Evolutionary conservation across 202 grass and related monocot genomes (phyloP).

Genomic region (Schoenoplectus tabernaemontani): DNA sequence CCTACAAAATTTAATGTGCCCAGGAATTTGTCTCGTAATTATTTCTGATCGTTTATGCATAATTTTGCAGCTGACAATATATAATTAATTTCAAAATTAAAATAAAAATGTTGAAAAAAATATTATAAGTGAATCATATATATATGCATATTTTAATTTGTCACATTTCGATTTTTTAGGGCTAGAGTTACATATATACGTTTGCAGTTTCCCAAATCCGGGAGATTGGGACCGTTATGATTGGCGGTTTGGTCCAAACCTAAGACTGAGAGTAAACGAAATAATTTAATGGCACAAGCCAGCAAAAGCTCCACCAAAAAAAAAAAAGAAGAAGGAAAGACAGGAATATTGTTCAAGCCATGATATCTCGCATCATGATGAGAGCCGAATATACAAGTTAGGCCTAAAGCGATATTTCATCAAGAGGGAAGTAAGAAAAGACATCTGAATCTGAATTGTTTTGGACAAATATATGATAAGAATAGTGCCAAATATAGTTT

Average conservation of each 20-base stretch:
- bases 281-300: not conserved
- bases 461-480: slow-evolving; percentile 7
- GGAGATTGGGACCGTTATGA: not conserved
- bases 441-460: not conserved
- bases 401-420: not conserved
- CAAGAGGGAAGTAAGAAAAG: not conserved
- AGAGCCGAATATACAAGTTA: not conserved
- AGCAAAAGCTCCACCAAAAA: not conserved
- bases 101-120: no score
- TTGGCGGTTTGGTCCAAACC: not conserved
- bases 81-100: not conserved
- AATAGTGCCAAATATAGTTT: slow-evolving; percentile 30
- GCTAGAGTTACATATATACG: not conserved
- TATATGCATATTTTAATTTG: not conserved
- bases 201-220: slow-evolving; percentile 10
- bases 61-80: not conserved
- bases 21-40: not conserved
- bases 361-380: not conserved
- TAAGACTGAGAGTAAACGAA: slow-evolving; percentile 14
- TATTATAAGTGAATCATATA: not conserved
- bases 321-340: not conserved
- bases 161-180: not conserved
- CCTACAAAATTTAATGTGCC: not conserved
- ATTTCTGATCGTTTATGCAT: not conserved
- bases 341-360: not conserved